These are phyloP conservation scores for Casuarina cunninghamiana DNA, from an alignment of 306 rosid species.

Conservation along the genomic window DNA sequence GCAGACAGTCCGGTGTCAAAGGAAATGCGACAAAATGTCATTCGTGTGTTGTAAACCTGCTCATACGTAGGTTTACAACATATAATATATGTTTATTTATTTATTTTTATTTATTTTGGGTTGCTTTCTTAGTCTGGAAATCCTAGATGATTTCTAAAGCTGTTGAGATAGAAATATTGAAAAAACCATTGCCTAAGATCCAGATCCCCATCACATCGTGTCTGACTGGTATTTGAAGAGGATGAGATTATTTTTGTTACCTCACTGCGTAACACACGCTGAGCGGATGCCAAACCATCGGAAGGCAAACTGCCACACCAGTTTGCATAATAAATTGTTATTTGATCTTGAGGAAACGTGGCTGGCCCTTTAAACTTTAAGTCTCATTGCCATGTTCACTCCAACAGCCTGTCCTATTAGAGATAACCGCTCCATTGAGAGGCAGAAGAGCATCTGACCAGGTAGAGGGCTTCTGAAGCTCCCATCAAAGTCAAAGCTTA, in stretches of 20 bases:
- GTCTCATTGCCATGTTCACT: conserved; percentile 33
- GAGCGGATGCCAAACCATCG: conserved; percentile 4
- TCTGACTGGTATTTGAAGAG: background rate
- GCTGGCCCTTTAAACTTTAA: conserved; percentile 26
- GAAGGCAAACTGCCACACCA: background rate
- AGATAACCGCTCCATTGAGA: conserved; percentile 37
- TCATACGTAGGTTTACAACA: background rate
- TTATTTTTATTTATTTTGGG: background rate
- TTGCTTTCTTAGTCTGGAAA: background rate
- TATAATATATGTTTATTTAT: background rate
- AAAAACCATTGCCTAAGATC: no score
- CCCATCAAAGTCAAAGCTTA: no score
- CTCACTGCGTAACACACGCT: conserved; percentile 18
- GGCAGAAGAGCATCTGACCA: conserved; percentile 22
- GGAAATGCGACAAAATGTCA: background rate
- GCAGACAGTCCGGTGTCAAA: background rate
- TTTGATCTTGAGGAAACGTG: conserved; percentile 28
- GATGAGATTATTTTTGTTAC: conserved; percentile 13
- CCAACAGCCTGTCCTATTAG: conserved; percentile 39
- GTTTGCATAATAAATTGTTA: conserved; percentile 6
- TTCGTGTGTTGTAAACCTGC: background rate
- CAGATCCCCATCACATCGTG: no score
- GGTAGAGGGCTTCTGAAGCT: conserved; percentile 3
- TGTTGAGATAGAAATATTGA: no score
- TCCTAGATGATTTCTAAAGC: background rate